Evolutionary conservation across 2,329 filamentous ascomycete species (phyloP).

Genomic region (Sporothrix globosa): DNA sequence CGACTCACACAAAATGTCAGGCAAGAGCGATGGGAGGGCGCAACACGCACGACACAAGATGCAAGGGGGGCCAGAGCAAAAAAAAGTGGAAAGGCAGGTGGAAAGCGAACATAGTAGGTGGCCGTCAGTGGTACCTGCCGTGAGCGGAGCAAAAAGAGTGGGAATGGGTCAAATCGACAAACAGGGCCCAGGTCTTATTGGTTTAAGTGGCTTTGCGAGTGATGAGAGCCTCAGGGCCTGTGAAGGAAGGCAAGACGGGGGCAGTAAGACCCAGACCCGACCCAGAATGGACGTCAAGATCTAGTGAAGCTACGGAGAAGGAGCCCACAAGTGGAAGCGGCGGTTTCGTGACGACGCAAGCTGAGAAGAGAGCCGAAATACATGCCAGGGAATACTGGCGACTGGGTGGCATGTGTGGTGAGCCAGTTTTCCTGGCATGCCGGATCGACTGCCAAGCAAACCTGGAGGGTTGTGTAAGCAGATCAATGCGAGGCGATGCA

Average conservation of each 20-base stretch:
- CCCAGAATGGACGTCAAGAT: not conserved
- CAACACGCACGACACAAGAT: slow-evolving; percentile 4
- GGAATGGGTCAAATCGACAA: not conserved
- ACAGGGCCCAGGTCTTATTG: slow-evolving; percentile 10
- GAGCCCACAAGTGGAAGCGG: not conserved
- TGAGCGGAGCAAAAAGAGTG: slow-evolving; percentile 22
- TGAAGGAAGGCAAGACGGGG: slow-evolving; percentile 10
- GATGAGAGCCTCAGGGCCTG: not conserved
- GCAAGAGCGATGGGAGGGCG: slow-evolving; percentile 16
- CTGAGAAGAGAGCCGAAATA: not conserved
- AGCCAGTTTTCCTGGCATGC: slow-evolving; percentile 21
- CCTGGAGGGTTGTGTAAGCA: not conserved
- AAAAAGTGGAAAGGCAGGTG: not conserved
- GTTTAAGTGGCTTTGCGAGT: slow-evolving; percentile 23
- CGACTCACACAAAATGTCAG: slow-evolving; percentile 9
- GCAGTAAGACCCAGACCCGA: no score
- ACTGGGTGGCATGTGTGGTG: not conserved
- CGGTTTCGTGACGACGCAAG: not conserved
- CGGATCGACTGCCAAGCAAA: slow-evolving; percentile 16
- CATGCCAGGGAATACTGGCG: slow-evolving; percentile 5
- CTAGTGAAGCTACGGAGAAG: not conserved
- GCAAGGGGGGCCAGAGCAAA: slow-evolving; percentile 1
- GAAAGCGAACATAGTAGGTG: slow-evolving; percentile 23
- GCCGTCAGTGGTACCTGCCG: slow-evolving; percentile 19
- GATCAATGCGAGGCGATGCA: slow-evolving; percentile 22